Percentiles rank a stretch among this genome's conserved stretches.
Conservation (phyloP, 148 eudicot genomes). For the Rhododendron henanense region DNA sequence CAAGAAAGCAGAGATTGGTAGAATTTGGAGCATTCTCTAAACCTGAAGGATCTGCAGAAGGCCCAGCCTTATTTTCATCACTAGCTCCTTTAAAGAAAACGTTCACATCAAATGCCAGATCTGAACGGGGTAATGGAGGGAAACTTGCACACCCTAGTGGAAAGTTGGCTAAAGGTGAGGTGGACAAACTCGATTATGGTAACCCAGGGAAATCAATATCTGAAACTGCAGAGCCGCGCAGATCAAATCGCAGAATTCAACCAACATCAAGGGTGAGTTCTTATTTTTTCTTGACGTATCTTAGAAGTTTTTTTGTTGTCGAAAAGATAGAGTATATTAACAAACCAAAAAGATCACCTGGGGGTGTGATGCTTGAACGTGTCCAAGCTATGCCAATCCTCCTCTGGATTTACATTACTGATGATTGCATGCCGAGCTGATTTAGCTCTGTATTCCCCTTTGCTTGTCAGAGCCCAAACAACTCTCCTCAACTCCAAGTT, state of each 20-base stretch:
- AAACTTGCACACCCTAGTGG: constrained; percentile 39
- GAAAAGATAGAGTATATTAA: background rate
- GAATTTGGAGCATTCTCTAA: constrained; percentile 32
- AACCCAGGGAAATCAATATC: constrained; percentile 24
- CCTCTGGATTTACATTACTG: too few relatives aligned
- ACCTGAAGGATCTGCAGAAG: constrained; percentile 40
- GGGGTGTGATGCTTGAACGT: background rate
- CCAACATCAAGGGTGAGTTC: constrained; percentile 87
- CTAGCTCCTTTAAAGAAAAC: constrained; percentile 44
- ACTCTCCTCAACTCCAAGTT: background rate
- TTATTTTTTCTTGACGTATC: background rate
- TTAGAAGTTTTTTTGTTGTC: background rate
- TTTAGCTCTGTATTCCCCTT: too few relatives aligned
- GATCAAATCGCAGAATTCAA: constrained; percentile 91
- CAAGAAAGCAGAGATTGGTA: constrained; percentile 25
- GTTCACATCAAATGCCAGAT: constrained; percentile 33
- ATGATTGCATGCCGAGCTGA: too few relatives aligned
- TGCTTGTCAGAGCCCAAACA: too few relatives aligned
- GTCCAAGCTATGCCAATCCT: background rate
- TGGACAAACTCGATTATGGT: constrained; percentile 27
- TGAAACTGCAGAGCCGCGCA: constrained; percentile 72
- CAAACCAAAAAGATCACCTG: background rate
- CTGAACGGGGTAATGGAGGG: constrained; percentile 53
- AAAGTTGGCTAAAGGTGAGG: constrained; percentile 43
- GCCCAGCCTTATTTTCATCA: constrained; percentile 51